phyloP scores from a whole-genome alignment of 1,139 yeast species.

The Yarrowia galli region DNA sequence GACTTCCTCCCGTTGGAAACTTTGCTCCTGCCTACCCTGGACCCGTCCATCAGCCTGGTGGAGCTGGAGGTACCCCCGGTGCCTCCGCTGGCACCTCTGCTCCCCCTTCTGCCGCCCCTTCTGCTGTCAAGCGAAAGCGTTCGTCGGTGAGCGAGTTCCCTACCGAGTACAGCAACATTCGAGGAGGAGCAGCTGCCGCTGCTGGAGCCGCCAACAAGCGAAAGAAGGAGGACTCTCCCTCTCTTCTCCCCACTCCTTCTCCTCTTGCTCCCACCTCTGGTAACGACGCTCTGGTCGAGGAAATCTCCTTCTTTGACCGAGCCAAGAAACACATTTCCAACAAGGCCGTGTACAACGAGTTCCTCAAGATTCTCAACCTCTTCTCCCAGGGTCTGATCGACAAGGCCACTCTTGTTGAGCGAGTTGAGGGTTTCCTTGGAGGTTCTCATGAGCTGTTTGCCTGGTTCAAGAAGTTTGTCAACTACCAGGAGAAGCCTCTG shows the following conservation, averaged over 20 bases:
- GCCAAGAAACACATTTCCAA: slow-evolving; percentile 90
- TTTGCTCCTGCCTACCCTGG: slow-evolving; percentile 75
- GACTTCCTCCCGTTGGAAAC: slow-evolving; percentile 92
- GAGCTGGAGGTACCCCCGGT: not conserved
- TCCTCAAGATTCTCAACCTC: slow-evolving; percentile 82
- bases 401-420: slow-evolving; percentile 77
- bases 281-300: slow-evolving; percentile 73
- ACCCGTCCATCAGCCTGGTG: slow-evolving; percentile 20
- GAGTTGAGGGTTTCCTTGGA: slow-evolving; percentile 86
- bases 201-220: slow-evolving; percentile 47
- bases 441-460: slow-evolving; percentile 76
- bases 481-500: slow-evolving; percentile 65
- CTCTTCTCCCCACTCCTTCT: slow-evolving; percentile 82
- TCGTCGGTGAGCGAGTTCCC: slow-evolving; percentile 39
- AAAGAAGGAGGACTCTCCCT: slow-evolving; percentile 60
- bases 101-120: slow-evolving; percentile 2
- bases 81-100: not conserved
- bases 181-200: slow-evolving; percentile 53
- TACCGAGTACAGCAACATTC: slow-evolving; percentile 42
- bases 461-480: slow-evolving; percentile 94
- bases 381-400: slow-evolving; percentile 92
- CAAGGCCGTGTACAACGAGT: slow-evolving; percentile 89
- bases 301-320: slow-evolving; percentile 87
- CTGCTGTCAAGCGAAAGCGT: slow-evolving; percentile 32
- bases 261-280: slow-evolving; percentile 67